phyloP scores from a whole-genome alignment of 768 basidiomycete genomes.

The Mycena venus region DNA sequence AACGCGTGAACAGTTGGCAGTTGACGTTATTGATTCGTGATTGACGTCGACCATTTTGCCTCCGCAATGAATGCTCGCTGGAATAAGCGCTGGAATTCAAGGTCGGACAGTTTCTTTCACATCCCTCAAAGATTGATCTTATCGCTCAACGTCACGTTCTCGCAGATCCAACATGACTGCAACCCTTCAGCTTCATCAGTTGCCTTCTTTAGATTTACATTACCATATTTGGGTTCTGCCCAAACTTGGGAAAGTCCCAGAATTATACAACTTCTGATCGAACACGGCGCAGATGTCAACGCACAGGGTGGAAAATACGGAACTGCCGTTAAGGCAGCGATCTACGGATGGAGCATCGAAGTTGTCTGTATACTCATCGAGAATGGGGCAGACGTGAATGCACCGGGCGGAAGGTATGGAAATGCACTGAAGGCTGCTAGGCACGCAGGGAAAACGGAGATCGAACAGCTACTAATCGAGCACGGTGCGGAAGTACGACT shows the following conservation, averaged over 20 bases:
- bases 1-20: too few species aligned
- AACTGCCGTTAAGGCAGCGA: neutral
- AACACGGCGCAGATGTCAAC: neutral
- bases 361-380: neutral
- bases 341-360: neutral
- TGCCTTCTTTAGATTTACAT: too few species aligned
- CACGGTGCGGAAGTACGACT: neutral
- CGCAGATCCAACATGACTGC: too few species aligned
- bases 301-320: neutral
- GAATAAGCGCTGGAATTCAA: too few species aligned
- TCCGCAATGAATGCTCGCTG: too few species aligned
- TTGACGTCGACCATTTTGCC: too few species aligned
- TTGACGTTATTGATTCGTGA: too few species aligned
- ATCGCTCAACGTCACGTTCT: too few species aligned
- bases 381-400: neutral
- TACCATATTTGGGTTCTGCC: too few species aligned
- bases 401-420: neutral
- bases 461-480: neutral
- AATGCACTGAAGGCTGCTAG: conserved; percentile 1
- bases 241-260: neutral
- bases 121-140: too few species aligned
- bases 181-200: too few species aligned
- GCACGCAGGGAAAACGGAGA: neutral
- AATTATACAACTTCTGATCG: neutral
- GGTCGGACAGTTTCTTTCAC: too few species aligned